These are phyloP conservation scores for Podospora australis DNA, from an alignment of 495 filamentous ascomycete genomes.

Conservation along the genomic window DNA sequence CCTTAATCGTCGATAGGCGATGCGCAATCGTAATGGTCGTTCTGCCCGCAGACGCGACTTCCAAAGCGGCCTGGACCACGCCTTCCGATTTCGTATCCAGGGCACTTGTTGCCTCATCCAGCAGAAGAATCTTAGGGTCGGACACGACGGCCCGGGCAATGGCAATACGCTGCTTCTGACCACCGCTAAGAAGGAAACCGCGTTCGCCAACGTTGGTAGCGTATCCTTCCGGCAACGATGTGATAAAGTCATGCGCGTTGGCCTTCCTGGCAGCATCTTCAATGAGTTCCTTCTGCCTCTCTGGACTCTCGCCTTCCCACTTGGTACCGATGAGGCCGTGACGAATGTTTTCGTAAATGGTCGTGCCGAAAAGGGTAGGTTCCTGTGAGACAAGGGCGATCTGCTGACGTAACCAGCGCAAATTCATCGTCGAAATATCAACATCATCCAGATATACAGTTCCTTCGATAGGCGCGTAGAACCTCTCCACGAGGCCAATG, in stretches of 20 bases:
- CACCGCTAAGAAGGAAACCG: conserved; percentile 85
- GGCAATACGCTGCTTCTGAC: conserved; percentile 90
- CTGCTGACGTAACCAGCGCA: conserved; percentile 86
- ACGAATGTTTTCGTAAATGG: conserved; percentile 79
- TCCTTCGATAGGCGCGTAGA: conserved; percentile 83
- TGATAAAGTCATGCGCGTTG: conserved; percentile 90
- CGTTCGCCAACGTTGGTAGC: conserved; percentile 94
- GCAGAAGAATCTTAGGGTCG: conserved; percentile 86
- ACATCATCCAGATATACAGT: conserved; percentile 76
- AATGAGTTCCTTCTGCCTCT: conserved; percentile 62
- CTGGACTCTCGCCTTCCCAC: conserved; percentile 57
- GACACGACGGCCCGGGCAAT: conserved; percentile 84
- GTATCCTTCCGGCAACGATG: conserved; percentile 76
- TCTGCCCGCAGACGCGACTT: conserved; percentile 78
- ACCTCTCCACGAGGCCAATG: conserved; percentile 84
- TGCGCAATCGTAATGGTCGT: conserved; percentile 97
- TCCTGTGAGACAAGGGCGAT: conserved; percentile 85
- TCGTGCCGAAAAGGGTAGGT: conserved; percentile 75
- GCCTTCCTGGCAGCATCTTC: conserved; percentile 80
- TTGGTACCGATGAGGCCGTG: conserved; percentile 84
- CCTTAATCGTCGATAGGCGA: conserved; percentile 86
- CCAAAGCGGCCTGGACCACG: conserved; percentile 88
- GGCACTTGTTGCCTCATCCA: conserved; percentile 92
- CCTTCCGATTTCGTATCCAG: conserved; percentile 96
- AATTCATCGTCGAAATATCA: conserved; percentile 72